Evolutionary conservation across 169 alveolate species (phyloP).

Genomic region (Cryptosporidium parvum): DNA sequence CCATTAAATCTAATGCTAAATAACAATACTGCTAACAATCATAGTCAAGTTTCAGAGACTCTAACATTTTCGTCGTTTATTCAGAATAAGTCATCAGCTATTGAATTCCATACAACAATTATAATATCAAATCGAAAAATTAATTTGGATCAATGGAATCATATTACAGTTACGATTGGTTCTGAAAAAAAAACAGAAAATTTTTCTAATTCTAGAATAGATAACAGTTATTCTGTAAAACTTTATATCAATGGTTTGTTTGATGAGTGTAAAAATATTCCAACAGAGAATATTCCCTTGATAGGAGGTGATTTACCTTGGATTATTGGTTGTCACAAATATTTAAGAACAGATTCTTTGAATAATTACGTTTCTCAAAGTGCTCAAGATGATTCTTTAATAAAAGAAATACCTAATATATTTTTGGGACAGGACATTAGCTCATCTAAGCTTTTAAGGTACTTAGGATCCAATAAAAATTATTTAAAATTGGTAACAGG

Average conservation of each 20-base stretch:
- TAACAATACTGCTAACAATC: neutral
- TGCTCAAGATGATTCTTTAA: neutral
- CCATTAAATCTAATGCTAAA: constrained; percentile 5
- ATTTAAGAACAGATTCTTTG: neutral
- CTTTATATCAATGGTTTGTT: constrained; percentile 50
- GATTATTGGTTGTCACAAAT: constrained; percentile 41
- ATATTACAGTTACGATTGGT: constrained; percentile 47
- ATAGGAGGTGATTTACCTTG: constrained; percentile 53
- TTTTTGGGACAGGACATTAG: constrained; percentile 43
- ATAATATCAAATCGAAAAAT: constrained; percentile 40
- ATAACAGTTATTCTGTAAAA: neutral
- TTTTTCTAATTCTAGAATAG: neutral
- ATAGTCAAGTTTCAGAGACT: neutral
- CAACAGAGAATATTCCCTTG: constrained; percentile 14
- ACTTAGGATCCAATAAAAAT: neutral
- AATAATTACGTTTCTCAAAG: neutral
- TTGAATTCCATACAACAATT: constrained; percentile 40
- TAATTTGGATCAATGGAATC: constrained; percentile 38
- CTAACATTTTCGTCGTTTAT: constrained; percentile 16
- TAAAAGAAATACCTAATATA: neutral
- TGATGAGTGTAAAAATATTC: constrained; percentile 25
- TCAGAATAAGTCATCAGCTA: constrained; percentile 31
- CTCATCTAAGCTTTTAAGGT: neutral
- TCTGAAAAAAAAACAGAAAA: neutral
- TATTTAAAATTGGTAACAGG: constrained; percentile 19